Evolutionary conservation across 176 grass and related monocot genomes (phyloP).

Genomic region (Oryza coarctata): DNA sequence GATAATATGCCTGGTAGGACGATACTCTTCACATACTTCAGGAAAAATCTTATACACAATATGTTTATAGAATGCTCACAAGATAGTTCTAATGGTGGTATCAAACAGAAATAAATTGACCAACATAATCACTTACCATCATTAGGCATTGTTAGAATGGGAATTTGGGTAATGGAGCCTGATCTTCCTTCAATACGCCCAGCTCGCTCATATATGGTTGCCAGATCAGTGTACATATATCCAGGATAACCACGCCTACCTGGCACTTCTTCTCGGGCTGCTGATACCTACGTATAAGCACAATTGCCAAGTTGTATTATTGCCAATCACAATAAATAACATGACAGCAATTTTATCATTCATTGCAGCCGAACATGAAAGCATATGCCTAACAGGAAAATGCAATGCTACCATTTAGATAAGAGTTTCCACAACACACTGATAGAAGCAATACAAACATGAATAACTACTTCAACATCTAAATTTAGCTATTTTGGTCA

Average conservation of each 20-base stretch:
- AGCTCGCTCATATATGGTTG: conserved; percentile 99
- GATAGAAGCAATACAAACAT: not conserved
- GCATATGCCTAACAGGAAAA: not conserved
- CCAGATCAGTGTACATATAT: conserved; percentile 99
- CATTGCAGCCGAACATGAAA: not conserved
- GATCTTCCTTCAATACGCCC: conserved; percentile 98
- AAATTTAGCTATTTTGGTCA: not conserved
- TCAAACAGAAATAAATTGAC: not conserved
- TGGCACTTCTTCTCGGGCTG: conserved; percentile 96
- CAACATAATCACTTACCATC: conserved; percentile 59
- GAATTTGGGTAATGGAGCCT: conserved; percentile 99
- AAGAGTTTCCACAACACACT: not conserved
- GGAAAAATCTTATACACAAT: not conserved
- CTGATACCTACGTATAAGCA: conserved; percentile 69
- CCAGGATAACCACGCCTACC: conserved; percentile 99
- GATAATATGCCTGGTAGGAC: not conserved
- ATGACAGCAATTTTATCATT: not conserved
- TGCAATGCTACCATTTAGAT: not conserved
- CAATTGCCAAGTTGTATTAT: not conserved
- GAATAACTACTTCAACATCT: not conserved
- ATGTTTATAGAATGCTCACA: conserved; percentile 1
- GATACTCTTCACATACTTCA: not conserved
- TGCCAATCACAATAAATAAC: not conserved
- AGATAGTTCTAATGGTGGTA: not conserved
- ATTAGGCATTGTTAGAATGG: conserved; percentile 99